phyloP scores from a whole-genome alignment of 257 asterid genomes.

The Lycium ferocissimum region DNA sequence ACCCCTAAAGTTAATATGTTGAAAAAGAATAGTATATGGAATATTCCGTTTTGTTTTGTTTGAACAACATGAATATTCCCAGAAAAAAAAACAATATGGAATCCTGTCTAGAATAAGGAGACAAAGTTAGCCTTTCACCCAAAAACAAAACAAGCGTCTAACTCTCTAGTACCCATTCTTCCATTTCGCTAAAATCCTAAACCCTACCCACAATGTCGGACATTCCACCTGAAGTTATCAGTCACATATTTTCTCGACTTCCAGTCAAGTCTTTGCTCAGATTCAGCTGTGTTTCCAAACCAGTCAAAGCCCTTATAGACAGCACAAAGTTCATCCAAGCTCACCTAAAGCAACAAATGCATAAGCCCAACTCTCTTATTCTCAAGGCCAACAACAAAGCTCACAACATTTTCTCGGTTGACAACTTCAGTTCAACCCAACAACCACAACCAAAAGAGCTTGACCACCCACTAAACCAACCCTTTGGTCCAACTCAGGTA shows the following conservation, averaged over 20 bases:
- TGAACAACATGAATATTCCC: too few species aligned
- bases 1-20: too few species aligned
- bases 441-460: background rate
- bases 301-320: slow-evolving; percentile 57
- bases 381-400: slow-evolving; percentile 49
- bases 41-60: background rate
- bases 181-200: background rate
- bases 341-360: slow-evolving; percentile 47
- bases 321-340: slow-evolving; percentile 48
- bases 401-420: slow-evolving; percentile 28
- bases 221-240: slow-evolving; percentile 50
- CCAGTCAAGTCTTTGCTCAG: slow-evolving; percentile 61
- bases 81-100: background rate
- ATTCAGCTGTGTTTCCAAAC: slow-evolving; percentile 55
- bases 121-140: background rate
- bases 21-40: background rate
- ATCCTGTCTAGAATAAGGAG: background rate
- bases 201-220: slow-evolving; percentile 30
- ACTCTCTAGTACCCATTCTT: too few species aligned
- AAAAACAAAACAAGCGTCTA: too few species aligned
- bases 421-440: slow-evolving; percentile 20
- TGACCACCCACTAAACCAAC: background rate
- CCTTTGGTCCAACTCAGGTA: slow-evolving; percentile 10
- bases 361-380: slow-evolving; percentile 42
- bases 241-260: slow-evolving; percentile 58